Conservation (phyloP, 495 filamentous ascomycete genomes). For the Opeltia flavorubescens region DNA sequence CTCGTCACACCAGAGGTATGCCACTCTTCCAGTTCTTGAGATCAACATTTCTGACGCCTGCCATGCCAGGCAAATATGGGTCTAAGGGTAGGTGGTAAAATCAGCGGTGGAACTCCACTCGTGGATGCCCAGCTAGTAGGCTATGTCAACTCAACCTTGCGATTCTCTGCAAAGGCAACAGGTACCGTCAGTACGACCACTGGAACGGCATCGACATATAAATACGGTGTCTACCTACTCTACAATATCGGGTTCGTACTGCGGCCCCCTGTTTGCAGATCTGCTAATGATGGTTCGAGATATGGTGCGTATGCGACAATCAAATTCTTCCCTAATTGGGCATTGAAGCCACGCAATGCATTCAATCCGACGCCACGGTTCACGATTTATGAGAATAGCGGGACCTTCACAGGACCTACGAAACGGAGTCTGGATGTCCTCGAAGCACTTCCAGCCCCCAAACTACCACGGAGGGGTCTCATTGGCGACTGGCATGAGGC, state of each 20-base stretch:
- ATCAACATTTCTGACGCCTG: background rate
- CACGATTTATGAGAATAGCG: slow-evolving; percentile 6
- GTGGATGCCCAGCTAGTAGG: slow-evolving; percentile 17
- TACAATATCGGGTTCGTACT: slow-evolving; percentile 20
- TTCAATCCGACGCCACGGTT: slow-evolving; percentile 3
- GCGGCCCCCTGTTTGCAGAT: too few species aligned
- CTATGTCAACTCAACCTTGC: slow-evolving; percentile 11
- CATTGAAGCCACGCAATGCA: slow-evolving; percentile 5
- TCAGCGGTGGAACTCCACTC: slow-evolving; percentile 11
- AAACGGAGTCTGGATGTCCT: slow-evolving; percentile 2
- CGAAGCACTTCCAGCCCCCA: background rate
- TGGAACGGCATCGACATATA: slow-evolving; percentile 4
- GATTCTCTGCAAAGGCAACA: slow-evolving; percentile 12
- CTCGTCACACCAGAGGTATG: slow-evolving; percentile 13
- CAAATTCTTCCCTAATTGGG: slow-evolving; percentile 14
- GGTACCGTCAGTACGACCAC: slow-evolving; percentile 1
- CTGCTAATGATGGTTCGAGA: too few species aligned
- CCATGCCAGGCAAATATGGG: slow-evolving; percentile 12
- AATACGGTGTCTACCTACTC: slow-evolving; percentile 14
- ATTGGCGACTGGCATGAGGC: background rate
- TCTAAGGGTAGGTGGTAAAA: slow-evolving; percentile 14
- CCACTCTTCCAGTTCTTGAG: background rate
- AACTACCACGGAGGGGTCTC: slow-evolving; percentile 1
- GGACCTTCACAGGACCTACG: background rate
- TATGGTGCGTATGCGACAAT: slow-evolving; percentile 15